phyloP scores from a whole-genome alignment of 441 rosid genomes.

The Flueggea neowawraea region DNA sequence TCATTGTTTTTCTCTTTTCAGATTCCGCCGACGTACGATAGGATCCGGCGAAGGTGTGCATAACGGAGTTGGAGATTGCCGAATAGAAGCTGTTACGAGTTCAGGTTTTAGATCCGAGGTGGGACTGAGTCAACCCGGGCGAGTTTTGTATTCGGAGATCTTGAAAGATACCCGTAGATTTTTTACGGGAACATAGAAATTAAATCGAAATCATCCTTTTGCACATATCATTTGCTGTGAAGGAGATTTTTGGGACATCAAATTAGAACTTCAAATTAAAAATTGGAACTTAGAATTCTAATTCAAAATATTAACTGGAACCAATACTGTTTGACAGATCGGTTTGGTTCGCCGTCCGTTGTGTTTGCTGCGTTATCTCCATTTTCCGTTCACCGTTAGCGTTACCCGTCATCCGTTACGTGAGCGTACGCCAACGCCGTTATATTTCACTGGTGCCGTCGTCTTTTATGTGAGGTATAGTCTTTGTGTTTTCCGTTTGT shows the following conservation, averaged over 20 bases:
- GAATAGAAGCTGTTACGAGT: neutral
- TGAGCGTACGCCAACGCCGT: neutral
- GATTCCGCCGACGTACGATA: constrained; percentile 14
- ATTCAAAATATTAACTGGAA: neutral
- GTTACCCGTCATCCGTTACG: constrained; percentile 11
- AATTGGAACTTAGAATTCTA: neutral
- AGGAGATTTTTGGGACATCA: constrained; percentile 30
- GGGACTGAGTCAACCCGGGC: too few species aligned
- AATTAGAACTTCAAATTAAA: neutral
- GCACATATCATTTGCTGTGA: constrained; percentile 50
- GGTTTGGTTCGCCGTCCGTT: neutral
- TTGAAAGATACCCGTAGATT: constrained; percentile 10
- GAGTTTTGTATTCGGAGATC: constrained; percentile 22
- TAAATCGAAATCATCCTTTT: constrained; percentile 7
- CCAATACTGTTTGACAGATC: neutral
- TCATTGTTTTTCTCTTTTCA: constrained; percentile 20
- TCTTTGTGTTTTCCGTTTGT: constrained; percentile 4
- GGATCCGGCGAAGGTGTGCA: constrained; percentile 16
- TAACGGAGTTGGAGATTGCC: constrained; percentile 6
- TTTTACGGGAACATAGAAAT: constrained; percentile 25
- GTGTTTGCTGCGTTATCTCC: constrained; percentile 15
- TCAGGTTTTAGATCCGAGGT: neutral
- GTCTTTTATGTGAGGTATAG: constrained; percentile 28
- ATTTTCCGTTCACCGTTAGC: constrained; percentile 10
- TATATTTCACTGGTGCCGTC: constrained; percentile 14